Conservation (phyloP, 2,329 filamentous ascomycete genomes). For the Teratosphaeria nubilosa region DNA sequence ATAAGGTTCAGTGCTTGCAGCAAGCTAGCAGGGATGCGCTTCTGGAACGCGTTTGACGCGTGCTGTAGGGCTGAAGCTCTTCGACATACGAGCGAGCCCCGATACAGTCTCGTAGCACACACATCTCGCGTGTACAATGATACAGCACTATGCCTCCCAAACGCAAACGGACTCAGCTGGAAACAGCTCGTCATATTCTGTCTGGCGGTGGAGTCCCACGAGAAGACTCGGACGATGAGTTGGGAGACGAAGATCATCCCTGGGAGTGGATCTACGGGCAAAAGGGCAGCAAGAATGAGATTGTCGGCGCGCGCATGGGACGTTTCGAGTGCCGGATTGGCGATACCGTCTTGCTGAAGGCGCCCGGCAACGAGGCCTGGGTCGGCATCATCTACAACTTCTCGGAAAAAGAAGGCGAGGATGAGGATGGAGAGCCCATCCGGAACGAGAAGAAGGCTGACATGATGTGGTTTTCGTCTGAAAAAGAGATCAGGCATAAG, state of each 20-base stretch:
- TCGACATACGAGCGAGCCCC: neutral
- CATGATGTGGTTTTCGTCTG: slow-evolving; percentile 93
- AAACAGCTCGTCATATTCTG: slow-evolving; percentile 41
- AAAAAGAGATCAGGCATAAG: slow-evolving; percentile 77
- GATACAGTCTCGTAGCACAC: neutral
- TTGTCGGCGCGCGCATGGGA: slow-evolving; percentile 75
- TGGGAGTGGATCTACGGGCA: slow-evolving; percentile 50
- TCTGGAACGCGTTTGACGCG: neutral
- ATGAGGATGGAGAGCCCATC: slow-evolving; percentile 43
- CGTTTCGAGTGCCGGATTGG: slow-evolving; percentile 70
- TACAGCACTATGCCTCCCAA: slow-evolving; percentile 28
- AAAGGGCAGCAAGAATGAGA: slow-evolving; percentile 29
- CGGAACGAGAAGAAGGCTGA: slow-evolving; percentile 58
- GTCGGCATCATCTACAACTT: slow-evolving; percentile 83
- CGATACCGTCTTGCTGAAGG: slow-evolving; percentile 77
- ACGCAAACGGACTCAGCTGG: slow-evolving; percentile 31
- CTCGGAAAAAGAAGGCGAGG: slow-evolving; percentile 55
- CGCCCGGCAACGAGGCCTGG: slow-evolving; percentile 76
- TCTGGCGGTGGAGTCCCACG: slow-evolving; percentile 53
- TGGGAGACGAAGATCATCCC: slow-evolving; percentile 43
- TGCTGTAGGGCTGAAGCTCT: neutral
- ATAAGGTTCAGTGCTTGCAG: neutral
- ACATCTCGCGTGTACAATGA: neutral
- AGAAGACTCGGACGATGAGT: slow-evolving; percentile 83
- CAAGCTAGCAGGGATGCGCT: neutral